These are phyloP conservation scores for Plectosphaerella cucumerina DNA, from an alignment of 2,329 filamentous ascomycete genomes.

Conservation along the genomic window DNA sequence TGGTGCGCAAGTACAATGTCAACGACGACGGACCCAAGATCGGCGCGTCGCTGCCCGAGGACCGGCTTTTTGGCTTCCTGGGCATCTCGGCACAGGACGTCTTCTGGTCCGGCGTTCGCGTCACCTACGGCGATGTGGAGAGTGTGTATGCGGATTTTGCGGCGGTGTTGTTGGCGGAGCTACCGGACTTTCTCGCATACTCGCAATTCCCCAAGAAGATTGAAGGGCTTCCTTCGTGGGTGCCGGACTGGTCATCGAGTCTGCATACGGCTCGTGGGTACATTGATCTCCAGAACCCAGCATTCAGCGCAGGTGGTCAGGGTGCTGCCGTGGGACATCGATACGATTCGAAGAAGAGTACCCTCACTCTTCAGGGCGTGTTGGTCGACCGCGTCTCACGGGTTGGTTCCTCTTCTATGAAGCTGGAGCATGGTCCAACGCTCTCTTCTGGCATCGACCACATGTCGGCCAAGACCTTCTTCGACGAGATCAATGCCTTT, in stretches of 20 bases:
- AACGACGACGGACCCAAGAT: conserved; percentile 17
- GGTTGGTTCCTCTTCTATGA: no score
- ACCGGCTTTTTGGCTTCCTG: conserved; percentile 25
- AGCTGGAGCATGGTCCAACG: no score
- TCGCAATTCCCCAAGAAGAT: conserved; percentile 20
- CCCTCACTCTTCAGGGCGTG: no score
- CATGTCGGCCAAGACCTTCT: no score
- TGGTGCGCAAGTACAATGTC: conserved; percentile 25
- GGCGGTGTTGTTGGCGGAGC: conserved; percentile 15
- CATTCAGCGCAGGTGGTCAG: no score
- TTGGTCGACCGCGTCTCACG: no score
- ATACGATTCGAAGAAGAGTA: no score
- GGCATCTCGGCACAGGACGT: conserved; percentile 21
- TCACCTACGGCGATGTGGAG: conserved; percentile 7
- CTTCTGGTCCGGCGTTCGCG: conserved; percentile 5
- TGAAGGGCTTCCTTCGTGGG: conserved; percentile 24
- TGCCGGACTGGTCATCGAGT: conserved; percentile 23
- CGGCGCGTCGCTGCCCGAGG: conserved; percentile 20
- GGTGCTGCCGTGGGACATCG: no score
- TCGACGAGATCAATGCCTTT: no score
- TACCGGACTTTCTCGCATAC: conserved; percentile 23
- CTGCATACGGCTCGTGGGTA: no score
- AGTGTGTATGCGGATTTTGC: conserved; percentile 16
- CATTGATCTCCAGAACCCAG: no score
- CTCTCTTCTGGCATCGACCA: no score